Base-by-base conservation (phyloP, 1,284 basidiomycete species). In the Thelephora terrestris region DNA sequence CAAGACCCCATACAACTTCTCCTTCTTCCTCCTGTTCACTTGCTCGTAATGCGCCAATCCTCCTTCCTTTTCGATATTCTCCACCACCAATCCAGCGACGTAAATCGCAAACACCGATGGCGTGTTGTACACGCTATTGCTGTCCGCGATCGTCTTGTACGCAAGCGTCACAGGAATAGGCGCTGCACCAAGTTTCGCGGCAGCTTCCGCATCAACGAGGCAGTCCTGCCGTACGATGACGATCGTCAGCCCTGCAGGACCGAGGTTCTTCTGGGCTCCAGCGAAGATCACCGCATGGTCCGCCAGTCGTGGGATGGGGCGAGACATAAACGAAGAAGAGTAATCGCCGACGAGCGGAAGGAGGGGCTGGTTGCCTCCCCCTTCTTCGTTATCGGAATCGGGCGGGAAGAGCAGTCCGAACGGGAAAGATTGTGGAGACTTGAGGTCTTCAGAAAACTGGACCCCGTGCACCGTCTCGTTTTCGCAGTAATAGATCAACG, bases 381-480 rank as follows among this genome's bases (percentile, higher is more conserved):
- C n/a, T 5, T 12, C 39, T 56, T 71, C 65, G 52, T 77, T 70
- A 32, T 32, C 29, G 2, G 43, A 37, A 47, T 54, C 48, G 38
- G 51, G 53, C 49, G 83, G 79, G 29, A 32, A 32, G 36, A 98
- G 72, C 45, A 76, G 70, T 54, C 88, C 74, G 71, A 89, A 91
- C 2, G 95, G 94, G 75, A 98, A 97, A n/a, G 85, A 75, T 4
- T 78, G 64, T 20, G 77, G 66, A 29, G 70, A 71, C 20, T 61
- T 58, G 7, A 69, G 64, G 51, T 80, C 74, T 39, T 72, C 63
- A 4, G 87, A 73, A 70, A 91, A 98, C 70, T 99, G 88, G 48
- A 95, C 85, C 29, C 96, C 96, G 60, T 97, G 87, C 51, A 99
- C 91, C 3, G 96, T 99, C 72, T 99, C 96, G 71, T 99, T 99